Percentiles rank a stretch among this genome's conserved stretches.
These are phyloP conservation scores for Aspergillus glaucus DNA, from an alignment of 2,329 filamentous ascomycete genomes.

Conservation along the genomic window DNA sequence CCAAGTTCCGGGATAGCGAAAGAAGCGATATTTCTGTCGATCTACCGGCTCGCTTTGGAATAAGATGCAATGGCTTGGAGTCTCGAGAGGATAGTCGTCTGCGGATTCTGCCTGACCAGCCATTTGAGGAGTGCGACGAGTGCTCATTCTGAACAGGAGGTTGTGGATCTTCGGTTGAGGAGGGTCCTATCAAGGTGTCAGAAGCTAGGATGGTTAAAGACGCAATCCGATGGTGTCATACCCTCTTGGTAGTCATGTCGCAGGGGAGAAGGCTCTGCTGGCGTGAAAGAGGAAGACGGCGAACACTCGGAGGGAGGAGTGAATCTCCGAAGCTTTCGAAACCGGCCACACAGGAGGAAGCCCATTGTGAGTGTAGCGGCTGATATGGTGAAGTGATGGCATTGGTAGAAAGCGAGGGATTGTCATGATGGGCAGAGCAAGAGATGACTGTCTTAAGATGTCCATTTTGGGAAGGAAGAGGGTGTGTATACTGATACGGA, in stretches of 20 bases:
- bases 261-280: not conserved
- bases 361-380: slow-evolving; percentile 10
- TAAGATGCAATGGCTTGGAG: slow-evolving; percentile 12
- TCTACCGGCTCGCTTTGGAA: slow-evolving; percentile 8
- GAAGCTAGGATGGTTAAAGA: not conserved
- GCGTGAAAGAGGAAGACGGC: slow-evolving; percentile 8
- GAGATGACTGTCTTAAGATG: not conserved
- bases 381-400: not conserved
- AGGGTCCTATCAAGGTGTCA: slow-evolving; percentile 5
- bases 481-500: not conserved
- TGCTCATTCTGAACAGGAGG: slow-evolving; percentile 3
- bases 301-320: slow-evolving; percentile 10
- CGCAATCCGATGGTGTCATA: not conserved
- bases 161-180: slow-evolving; percentile 5
- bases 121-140: slow-evolving; percentile 9
- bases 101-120: slow-evolving; percentile 25
- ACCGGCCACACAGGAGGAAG: slow-evolving; percentile 20
- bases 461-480: not conserved
- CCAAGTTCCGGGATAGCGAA: slow-evolving; percentile 14
- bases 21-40: slow-evolving; percentile 12
- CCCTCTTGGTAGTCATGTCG: slow-evolving; percentile 7
- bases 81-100: slow-evolving; percentile 31
- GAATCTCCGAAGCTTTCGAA: slow-evolving; percentile 13
- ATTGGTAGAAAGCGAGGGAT: not conserved
- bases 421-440: not conserved